Evolutionary conservation across 345 rosid genomes (phyloP).

Genomic region (Syzygium grande): DNA sequence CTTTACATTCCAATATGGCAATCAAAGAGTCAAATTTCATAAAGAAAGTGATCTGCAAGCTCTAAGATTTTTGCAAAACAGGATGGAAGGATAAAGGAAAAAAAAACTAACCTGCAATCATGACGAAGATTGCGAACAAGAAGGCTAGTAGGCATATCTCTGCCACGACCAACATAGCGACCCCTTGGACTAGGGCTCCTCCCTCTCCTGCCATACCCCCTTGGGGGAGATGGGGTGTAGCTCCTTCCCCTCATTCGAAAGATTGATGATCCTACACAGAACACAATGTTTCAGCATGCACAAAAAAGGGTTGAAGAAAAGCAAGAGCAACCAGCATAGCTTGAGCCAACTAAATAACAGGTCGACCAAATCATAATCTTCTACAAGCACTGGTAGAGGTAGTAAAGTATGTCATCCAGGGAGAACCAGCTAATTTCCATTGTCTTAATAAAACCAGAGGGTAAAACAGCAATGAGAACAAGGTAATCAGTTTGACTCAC

Average conservation of each 20-base stretch:
- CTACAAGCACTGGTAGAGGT: not conserved
- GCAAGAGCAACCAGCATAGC: not conserved
- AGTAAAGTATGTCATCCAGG: not conserved
- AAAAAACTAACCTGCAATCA: conserved; percentile 65
- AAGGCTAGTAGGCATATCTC: conserved; percentile 96
- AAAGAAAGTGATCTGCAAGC: not conserved
- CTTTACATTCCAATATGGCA: not conserved
- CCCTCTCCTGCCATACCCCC: conserved; percentile 73
- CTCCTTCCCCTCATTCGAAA: conserved; percentile 82
- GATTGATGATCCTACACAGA: not conserved
- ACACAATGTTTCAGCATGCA: not conserved
- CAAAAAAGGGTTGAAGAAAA: not conserved
- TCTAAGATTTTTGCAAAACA: not conserved
- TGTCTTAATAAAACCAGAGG: not conserved
- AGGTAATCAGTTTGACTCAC: not conserved
- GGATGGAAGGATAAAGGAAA: not conserved
- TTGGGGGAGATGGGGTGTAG: conserved; percentile 59
- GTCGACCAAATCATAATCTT: not conserved
- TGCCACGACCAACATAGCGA: conserved; percentile 49
- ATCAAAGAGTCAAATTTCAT: not conserved
- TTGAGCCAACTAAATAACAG: not conserved
- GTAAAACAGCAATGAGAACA: not conserved
- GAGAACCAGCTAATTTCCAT: not conserved
- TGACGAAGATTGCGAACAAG: conserved; percentile 95
- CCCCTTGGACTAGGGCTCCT: conserved; percentile 88